Evolutionary conservation across 352 stramenopile species (phyloP), one percentile per base, ranked within the genome.

Genomic region (Globisporangium cystogenes): DNA sequence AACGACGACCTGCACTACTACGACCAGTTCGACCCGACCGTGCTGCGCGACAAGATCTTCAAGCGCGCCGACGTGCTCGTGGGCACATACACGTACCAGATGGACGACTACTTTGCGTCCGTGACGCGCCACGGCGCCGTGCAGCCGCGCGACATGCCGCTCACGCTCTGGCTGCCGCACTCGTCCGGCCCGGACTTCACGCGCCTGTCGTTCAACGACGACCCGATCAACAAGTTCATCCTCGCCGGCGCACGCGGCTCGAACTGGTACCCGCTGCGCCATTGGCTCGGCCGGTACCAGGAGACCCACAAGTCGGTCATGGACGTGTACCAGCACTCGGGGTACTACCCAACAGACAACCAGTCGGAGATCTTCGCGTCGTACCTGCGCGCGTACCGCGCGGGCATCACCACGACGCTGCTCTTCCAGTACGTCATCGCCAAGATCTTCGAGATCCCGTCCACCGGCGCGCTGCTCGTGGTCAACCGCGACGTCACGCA

Each of bases 1-100:
- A 91, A 82, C 57, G 81, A 90, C 53, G 81, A 91, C 45, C 55
- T 90, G 54, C 78, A 86, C 50, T 86, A 90, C 54, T 90, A 82
- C 52, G 79, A 91, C 64, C 81, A 88, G 67, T 86, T 88, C 48
- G 65, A 87, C 54, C 72, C 78, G 14, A 62, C 74, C 31, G 41
- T 65, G 20, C 48, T 91, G 42, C 78, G 74, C 10, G 70, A 91
- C 31, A 63, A 78, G 48, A 79, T 91, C 57, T 55, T 91, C 29
- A 86, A 72, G 44, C 68, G 72, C 18, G 65, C 72, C 26, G 81
- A 92, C 29, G 75, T 90, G 51, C 60, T 92, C 20, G 46, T 89
- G 21, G 67, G 82, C 20, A 85, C 82, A 15, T 92, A 92, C 65
- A 65, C 76, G 57, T 92, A 90, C 68, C 58, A 86, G 26, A 81